Conservation (phyloP, 73 alveolate genomes). For the Stentor roeselii region DNA sequence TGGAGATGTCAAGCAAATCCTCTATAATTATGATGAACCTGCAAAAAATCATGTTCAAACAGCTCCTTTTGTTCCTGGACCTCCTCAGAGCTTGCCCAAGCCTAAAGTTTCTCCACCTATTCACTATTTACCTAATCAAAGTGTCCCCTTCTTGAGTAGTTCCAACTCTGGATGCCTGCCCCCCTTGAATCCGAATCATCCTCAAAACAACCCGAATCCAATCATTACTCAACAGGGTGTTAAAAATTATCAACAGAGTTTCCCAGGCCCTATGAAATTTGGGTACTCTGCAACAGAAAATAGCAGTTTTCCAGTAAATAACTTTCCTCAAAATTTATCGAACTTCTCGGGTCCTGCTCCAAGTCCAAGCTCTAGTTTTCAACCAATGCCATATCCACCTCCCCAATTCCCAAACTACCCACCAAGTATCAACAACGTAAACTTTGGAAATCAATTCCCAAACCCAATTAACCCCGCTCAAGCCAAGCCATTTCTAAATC, state of each 20-base stretch:
- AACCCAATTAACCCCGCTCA: not conserved
- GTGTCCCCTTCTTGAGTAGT: too few relatives aligned
- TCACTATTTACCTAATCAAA: too few relatives aligned
- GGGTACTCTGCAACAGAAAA: not conserved
- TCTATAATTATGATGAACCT: not conserved
- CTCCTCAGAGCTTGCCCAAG: not conserved
- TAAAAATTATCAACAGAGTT: not conserved
- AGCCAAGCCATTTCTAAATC: not conserved
- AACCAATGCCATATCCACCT: not conserved
- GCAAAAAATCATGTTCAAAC: not conserved
- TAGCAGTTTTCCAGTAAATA: not conserved
- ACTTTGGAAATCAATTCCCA: too few relatives aligned
- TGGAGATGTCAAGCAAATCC: not conserved
- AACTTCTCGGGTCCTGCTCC: not conserved
- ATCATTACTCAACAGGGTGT: not conserved
- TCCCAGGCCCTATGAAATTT: not conserved
- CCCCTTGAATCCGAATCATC: too few relatives aligned
- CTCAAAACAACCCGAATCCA: not conserved
- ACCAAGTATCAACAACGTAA: too few relatives aligned
- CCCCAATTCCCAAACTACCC: not conserved
- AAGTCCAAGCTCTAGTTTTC: not conserved
- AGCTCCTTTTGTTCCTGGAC: not conserved
- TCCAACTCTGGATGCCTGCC: too few relatives aligned
- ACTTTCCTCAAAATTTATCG: not conserved
- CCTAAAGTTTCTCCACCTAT: not conserved